These are phyloP conservation scores for Calocera cornea DNA, from an alignment of 768 basidiomycete genomes.

Conservation along the genomic window DNA sequence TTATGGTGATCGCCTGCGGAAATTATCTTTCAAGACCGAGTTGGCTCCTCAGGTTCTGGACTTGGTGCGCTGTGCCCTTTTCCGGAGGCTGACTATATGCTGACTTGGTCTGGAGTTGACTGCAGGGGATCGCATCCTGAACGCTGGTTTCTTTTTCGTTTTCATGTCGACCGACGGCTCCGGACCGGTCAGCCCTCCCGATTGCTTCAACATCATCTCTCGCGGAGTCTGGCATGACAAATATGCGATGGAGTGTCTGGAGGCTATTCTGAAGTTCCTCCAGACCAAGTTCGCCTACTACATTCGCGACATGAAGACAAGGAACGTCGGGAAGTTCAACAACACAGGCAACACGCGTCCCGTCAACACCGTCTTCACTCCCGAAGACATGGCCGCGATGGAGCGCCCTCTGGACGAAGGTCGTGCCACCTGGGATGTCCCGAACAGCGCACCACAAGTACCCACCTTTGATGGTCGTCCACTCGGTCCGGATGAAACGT, in stretches of 20 bases:
- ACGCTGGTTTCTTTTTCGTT: not conserved
- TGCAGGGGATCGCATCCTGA: not conserved
- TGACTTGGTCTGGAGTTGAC: not conserved
- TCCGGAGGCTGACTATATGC: not conserved
- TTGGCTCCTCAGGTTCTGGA: too few relatives aligned
- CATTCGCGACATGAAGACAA: not conserved
- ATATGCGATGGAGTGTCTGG: not conserved
- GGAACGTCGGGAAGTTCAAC: not conserved
- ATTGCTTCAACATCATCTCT: not conserved
- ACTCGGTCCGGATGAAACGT: too few relatives aligned
- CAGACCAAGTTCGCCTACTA: not conserved
- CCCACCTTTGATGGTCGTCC: too few relatives aligned
- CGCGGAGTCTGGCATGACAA: too few relatives aligned
- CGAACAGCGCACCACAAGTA: too few relatives aligned
- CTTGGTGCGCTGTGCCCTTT: not conserved
- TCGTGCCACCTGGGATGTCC: too few relatives aligned
- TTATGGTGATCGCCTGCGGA: too few relatives aligned
- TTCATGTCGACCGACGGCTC: not conserved
- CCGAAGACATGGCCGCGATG: not conserved
- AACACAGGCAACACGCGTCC: not conserved
- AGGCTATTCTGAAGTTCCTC: not conserved
- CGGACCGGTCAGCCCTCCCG: not conserved
- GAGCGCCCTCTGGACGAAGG: too few relatives aligned
- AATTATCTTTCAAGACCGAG: too few relatives aligned
- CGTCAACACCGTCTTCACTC: not conserved